Evolutionary conservation across 169 alveolate species (phyloP).

Genomic region (Miamiensis avidus): DNA sequence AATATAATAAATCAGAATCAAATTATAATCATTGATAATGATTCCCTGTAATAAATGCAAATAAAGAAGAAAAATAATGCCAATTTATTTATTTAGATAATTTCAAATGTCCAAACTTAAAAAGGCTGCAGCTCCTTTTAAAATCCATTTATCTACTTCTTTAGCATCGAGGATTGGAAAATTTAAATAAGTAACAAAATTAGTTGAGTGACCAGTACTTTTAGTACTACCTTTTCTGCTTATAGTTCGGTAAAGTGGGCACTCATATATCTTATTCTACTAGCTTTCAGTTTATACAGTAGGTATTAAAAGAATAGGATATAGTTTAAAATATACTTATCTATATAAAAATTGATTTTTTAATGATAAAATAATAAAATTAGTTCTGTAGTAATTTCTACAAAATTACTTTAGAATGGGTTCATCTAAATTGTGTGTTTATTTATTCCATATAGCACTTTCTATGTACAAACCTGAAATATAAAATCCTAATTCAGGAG

Average conservation of each 20-base stretch:
- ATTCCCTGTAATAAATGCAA: no score
- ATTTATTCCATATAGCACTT: conserved; percentile 87
- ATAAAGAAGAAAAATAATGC: no score
- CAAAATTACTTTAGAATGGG: conserved; percentile 88
- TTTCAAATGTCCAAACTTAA: no score
- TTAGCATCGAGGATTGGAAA: conserved; percentile 89
- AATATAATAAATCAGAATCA: no score
- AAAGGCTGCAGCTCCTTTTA: conserved; percentile 96
- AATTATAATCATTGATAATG: no score
- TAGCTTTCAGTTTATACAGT: not conserved
- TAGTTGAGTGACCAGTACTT: conserved; percentile 93
- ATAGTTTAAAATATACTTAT: conserved; percentile 48
- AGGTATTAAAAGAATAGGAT: not conserved
- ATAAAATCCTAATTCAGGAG: conserved; percentile 90
- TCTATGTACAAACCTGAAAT: conserved; percentile 84
- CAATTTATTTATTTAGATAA: no score
- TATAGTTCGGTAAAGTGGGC: conserved; percentile 90
- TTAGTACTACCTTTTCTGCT: conserved; percentile 87
- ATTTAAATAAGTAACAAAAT: conserved; percentile 91
- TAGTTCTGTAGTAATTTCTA: conserved; percentile 89
- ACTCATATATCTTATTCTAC: conserved; percentile 70
- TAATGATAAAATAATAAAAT: no score
- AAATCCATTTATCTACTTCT: conserved; percentile 89
- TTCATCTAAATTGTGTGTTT: conserved; percentile 67
- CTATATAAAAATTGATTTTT: conserved; percentile 83